A percentile compares a stretch with the other conserved stretches of the same genome.
phyloP scores from a whole-genome alignment of 768 basidiomycete genomes.

The Tricholoma flavovirens region DNA sequence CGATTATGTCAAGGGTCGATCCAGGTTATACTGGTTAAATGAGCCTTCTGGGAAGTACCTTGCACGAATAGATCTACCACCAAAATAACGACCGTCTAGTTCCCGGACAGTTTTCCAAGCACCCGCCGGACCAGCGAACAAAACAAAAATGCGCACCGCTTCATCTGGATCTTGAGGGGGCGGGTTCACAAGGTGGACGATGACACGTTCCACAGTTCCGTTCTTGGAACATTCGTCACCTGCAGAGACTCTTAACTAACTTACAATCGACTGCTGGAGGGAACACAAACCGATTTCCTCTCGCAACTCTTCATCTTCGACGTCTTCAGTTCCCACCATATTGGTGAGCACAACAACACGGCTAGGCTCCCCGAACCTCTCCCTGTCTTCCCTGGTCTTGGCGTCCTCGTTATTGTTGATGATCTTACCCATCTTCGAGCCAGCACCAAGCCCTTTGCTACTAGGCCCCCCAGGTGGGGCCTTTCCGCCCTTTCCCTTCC shows the following conservation, averaged over 20 bases:
- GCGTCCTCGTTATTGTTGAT: slow-evolving; percentile 87
- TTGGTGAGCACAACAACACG: slow-evolving; percentile 87
- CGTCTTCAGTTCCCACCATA: slow-evolving; percentile 80
- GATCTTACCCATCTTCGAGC: slow-evolving; percentile 80
- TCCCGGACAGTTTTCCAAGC: slow-evolving; percentile 96
- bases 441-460: slow-evolving; percentile 36
- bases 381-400: slow-evolving; percentile 68
- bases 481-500: slow-evolving; percentile 33
- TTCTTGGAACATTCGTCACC: slow-evolving; percentile 91
- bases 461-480: slow-evolving; percentile 25
- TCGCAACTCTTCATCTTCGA: slow-evolving; percentile 77
- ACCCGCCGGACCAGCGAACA: slow-evolving; percentile 86
- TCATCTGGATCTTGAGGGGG: slow-evolving; percentile 62
- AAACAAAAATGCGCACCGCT: slow-evolving; percentile 86
- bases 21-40: slow-evolving; percentile 48
- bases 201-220: slow-evolving; percentile 86
- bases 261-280: neutral
- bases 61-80: slow-evolving; percentile 77
- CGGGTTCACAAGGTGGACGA: slow-evolving; percentile 75
- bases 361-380: slow-evolving; percentile 84
- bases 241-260: slow-evolving; percentile 20
- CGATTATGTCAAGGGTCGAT: slow-evolving; percentile 31
- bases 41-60: slow-evolving; percentile 68
- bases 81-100: slow-evolving; percentile 90
- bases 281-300: slow-evolving; percentile 75